Conservation (phyloP, 345 rosid genomes). For the Bretschneidera sinensis region DNA sequence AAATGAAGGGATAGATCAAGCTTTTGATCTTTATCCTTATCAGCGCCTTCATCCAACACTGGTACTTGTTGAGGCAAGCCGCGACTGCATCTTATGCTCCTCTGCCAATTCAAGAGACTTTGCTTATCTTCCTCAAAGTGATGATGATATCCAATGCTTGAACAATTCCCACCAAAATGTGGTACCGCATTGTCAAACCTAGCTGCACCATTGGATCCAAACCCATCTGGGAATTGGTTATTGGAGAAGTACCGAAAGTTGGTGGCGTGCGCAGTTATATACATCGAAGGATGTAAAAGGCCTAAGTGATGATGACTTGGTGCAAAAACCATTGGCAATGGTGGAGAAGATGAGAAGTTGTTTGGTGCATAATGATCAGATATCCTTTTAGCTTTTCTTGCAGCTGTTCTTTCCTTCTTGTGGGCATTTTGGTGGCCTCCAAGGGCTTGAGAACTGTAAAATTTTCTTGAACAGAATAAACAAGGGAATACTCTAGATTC, state of each 20-base stretch:
- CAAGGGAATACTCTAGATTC: conserved; percentile 65
- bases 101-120: conserved; percentile 35
- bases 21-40: conserved; percentile 33
- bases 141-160: background rate
- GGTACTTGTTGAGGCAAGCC: conserved; percentile 9
- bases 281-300: conserved; percentile 44
- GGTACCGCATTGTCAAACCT: conserved; percentile 25
- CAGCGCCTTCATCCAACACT: conserved; percentile 16
- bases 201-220: conserved; percentile 32
- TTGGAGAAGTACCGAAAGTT: conserved; percentile 31
- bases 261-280: conserved; percentile 43
- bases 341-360: conserved; percentile 27
- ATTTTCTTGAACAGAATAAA: conserved; percentile 74
- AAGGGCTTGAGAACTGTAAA: conserved; percentile 85
- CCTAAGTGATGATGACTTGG: conserved; percentile 31
- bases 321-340: conserved; percentile 34
- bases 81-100: conserved; percentile 32
- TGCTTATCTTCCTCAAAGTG: conserved; percentile 25
- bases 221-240: conserved; percentile 21
- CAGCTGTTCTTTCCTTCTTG: conserved; percentile 80
- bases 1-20: conserved; percentile 86
- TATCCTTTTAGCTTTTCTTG: conserved; percentile 65
- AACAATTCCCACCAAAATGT: conserved; percentile 19
- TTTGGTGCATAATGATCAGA: conserved; percentile 34
- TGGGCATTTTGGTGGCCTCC: conserved; percentile 98